Evolutionary conservation across 148 eudicot species (phyloP).

Genomic region (Vaccinium darrowii): DNA sequence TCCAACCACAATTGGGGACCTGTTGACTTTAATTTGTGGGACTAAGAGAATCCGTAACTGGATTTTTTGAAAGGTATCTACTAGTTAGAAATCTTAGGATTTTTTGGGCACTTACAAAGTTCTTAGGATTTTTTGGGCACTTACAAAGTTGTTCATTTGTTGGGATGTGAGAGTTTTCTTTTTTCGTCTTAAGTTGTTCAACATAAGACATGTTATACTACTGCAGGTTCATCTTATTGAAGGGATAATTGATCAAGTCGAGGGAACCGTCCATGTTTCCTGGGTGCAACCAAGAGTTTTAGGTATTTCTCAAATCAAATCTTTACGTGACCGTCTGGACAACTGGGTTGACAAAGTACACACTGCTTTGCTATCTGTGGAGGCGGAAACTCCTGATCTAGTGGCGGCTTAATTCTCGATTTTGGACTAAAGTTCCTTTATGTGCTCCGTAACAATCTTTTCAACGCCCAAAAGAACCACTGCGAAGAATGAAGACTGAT

Average conservation of each 20-base stretch:
- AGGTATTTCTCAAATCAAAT: slow-evolving; percentile 71
- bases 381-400: slow-evolving; percentile 93
- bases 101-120: too few species aligned
- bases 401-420: slow-evolving; percentile 46
- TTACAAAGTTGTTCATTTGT: background rate
- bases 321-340: slow-evolving; percentile 75
- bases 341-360: slow-evolving; percentile 83
- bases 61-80: background rate
- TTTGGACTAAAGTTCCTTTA: background rate
- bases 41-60: background rate
- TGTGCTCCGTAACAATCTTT: slow-evolving; percentile 25
- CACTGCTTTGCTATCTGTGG: slow-evolving; percentile 80
- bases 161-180: background rate
- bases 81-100: background rate
- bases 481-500: slow-evolving; percentile 19
- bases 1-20: slow-evolving; percentile 2
- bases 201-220: background rate
- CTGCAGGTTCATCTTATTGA: slow-evolving; percentile 94
- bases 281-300: slow-evolving; percentile 98
- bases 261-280: slow-evolving; percentile 81
- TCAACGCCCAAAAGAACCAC: slow-evolving; percentile 15
- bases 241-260: slow-evolving; percentile 94
- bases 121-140: background rate
- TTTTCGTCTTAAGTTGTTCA: background rate
- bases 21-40: background rate